Evolutionary conservation across 306 rosid genomes (phyloP).

Genomic region (Dryas octopetala): DNA sequence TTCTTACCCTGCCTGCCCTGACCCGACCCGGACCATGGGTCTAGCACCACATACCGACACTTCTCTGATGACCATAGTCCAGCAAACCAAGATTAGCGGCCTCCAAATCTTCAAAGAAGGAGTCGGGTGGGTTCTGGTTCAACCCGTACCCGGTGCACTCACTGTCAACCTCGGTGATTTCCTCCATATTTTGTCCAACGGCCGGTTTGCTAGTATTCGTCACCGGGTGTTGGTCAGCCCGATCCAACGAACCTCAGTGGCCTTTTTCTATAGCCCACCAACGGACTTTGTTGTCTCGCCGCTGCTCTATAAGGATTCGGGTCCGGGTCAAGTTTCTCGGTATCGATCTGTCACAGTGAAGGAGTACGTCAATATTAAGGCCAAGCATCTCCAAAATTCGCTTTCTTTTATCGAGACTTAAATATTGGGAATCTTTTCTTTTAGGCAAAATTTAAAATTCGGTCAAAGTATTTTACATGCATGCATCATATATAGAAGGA

Average conservation of each 20-base stretch:
- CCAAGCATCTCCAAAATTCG: slow-evolving; percentile 39
- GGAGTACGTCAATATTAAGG: slow-evolving; percentile 50
- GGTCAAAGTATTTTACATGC: neutral
- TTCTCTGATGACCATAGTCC: slow-evolving; percentile 57
- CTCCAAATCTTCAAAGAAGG: slow-evolving; percentile 60
- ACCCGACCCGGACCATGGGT: slow-evolving; percentile 68
- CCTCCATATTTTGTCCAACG: slow-evolving; percentile 57
- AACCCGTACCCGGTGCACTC: slow-evolving; percentile 39
- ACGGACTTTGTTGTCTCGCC: slow-evolving; percentile 47
- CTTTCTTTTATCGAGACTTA: slow-evolving; percentile 36
- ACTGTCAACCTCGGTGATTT: slow-evolving; percentile 64
- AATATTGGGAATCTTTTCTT: neutral
- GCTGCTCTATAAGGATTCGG: neutral
- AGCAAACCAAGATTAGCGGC: slow-evolving; percentile 51
- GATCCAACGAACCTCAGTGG: slow-evolving; percentile 46
- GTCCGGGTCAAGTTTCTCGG: slow-evolving; percentile 23
- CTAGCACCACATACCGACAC: slow-evolving; percentile 85
- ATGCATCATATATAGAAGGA: too few species aligned
- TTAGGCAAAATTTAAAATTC: neutral
- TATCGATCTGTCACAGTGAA: slow-evolving; percentile 50
- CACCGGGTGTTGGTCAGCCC: slow-evolving; percentile 59
- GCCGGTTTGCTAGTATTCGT: slow-evolving; percentile 37
- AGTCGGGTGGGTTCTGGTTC: slow-evolving; percentile 54
- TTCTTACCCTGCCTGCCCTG: slow-evolving; percentile 66
- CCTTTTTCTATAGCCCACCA: slow-evolving; percentile 60